phyloP scores from a whole-genome alignment of 108 stramenopile genomes.

The Aurantiochytrium sp. region DNA sequence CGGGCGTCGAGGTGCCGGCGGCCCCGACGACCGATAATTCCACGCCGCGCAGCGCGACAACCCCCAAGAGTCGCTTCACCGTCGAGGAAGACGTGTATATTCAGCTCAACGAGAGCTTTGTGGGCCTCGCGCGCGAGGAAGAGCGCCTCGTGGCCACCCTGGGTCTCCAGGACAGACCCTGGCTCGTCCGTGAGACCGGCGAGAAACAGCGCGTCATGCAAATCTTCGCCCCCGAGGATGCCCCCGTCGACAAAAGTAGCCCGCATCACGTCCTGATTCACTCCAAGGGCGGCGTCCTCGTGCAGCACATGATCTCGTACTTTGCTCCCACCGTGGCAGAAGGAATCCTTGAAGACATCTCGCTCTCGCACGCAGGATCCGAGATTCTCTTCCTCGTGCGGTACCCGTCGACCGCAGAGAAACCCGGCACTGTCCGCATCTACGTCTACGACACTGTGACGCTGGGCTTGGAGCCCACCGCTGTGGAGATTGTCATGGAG shows the following conservation, averaged over 20 bases:
- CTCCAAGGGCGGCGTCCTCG: background rate
- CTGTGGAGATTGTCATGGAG: background rate
- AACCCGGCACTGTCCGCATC: background rate
- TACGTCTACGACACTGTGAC: background rate
- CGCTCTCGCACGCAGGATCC: background rate
- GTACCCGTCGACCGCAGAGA: background rate
- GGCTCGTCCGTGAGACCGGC: background rate
- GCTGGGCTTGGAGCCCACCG: background rate
- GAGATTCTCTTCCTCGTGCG: background rate
- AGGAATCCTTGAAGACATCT: background rate
- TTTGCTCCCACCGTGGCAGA: background rate
- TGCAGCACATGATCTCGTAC: constrained; percentile 3
- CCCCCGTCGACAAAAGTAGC: background rate
- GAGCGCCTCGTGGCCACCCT: background rate
- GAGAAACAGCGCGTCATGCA: background rate
- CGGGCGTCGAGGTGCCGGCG: background rate
- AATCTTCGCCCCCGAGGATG: background rate
- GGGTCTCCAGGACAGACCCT: background rate
- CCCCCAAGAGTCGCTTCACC: too few relatives aligned
- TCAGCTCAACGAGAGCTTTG: too few relatives aligned
- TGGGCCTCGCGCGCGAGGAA: background rate
- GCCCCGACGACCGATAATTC: background rate
- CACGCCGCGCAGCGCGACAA: too few relatives aligned
- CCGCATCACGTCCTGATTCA: constrained; percentile 3
- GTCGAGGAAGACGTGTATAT: background rate